phyloP scores from a whole-genome alignment of 768 basidiomycete genomes.

The Suillus decipiens region DNA sequence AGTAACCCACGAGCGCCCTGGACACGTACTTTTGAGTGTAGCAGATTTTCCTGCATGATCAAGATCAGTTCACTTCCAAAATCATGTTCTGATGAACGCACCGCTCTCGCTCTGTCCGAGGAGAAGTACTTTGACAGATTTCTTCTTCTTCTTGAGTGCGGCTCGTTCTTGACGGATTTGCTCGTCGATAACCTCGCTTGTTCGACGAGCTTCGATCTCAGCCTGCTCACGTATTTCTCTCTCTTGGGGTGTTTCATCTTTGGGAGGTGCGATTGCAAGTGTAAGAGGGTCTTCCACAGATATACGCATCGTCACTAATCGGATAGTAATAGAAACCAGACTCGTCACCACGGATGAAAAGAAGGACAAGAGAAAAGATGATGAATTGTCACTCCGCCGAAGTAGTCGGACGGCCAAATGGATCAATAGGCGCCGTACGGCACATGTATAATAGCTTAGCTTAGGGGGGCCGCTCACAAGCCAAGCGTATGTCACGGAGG shows the following conservation, averaged over 20 bases:
- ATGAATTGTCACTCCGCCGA: background rate
- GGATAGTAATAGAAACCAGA: background rate
- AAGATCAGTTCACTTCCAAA: slow-evolving; percentile 19
- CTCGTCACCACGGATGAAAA: background rate
- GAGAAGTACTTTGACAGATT: slow-evolving; percentile 72
- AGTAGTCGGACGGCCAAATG: slow-evolving; percentile 7
- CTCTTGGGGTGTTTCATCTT: slow-evolving; percentile 60
- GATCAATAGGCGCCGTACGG: slow-evolving; percentile 11
- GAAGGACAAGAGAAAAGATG: slow-evolving; percentile 4
- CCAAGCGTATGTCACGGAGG: background rate
- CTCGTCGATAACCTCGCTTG: slow-evolving; percentile 79
- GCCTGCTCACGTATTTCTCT: slow-evolving; percentile 54
- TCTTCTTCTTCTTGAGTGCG: slow-evolving; percentile 59
- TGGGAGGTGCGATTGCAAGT: slow-evolving; percentile 60
- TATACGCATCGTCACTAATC: slow-evolving; percentile 24
- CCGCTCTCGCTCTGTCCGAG: slow-evolving; percentile 79
- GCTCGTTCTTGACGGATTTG: slow-evolving; percentile 63
- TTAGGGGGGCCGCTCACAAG: slow-evolving; percentile 1
- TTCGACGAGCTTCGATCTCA: slow-evolving; percentile 62
- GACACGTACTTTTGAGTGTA: slow-evolving; percentile 67
- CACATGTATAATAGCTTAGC: background rate
- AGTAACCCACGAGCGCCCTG: background rate
- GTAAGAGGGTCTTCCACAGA: slow-evolving; percentile 63
- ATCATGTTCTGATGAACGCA: slow-evolving; percentile 18
- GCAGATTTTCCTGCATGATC: slow-evolving; percentile 60